phyloP scores from a whole-genome alignment of 352 stramenopile genomes.

The Pseudoperonospora humuli region DNA sequence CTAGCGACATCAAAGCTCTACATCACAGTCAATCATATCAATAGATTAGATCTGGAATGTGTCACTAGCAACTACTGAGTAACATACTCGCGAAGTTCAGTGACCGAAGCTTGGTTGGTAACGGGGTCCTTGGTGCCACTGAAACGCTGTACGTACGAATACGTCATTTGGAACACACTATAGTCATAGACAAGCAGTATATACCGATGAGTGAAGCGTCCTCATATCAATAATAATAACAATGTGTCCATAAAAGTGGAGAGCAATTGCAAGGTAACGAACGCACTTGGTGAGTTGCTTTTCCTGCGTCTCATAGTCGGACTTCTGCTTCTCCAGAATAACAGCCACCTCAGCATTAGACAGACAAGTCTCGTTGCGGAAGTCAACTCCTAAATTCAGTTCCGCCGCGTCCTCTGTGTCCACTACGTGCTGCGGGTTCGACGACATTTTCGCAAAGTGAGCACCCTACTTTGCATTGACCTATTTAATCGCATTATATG shows the following conservation, averaged over 20 bases:
- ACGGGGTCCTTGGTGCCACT: slow-evolving; percentile 88
- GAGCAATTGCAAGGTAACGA: not conserved
- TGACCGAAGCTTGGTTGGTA: slow-evolving; percentile 85
- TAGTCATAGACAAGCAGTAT: not conserved
- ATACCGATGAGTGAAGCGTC: not conserved
- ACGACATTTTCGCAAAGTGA: slow-evolving; percentile 37
- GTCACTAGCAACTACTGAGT: not conserved
- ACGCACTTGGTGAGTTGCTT: slow-evolving; percentile 80
- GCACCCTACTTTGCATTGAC: slow-evolving; percentile 4
- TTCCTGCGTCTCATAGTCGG: slow-evolving; percentile 87
- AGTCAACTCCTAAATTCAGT: slow-evolving; percentile 84
- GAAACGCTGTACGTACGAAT: slow-evolving; percentile 88
- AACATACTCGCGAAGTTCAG: slow-evolving; percentile 80
- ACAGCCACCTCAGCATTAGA: slow-evolving; percentile 87
- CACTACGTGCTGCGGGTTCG: slow-evolving; percentile 82
- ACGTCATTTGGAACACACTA: slow-evolving; percentile 88
- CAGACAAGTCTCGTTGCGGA: slow-evolving; percentile 84
- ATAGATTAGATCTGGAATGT: not conserved
- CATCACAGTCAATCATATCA: no score
- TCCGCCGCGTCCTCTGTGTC: slow-evolving; percentile 87
- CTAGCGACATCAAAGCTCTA: slow-evolving; percentile 80
- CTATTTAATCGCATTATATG: not conserved
- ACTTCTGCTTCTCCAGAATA: slow-evolving; percentile 87
- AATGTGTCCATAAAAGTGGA: not conserved
- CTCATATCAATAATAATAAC: no score